Conservation (phyloP, 2,329 filamentous ascomycete genomes). For the Hymenoscyphus fraxineus region DNA sequence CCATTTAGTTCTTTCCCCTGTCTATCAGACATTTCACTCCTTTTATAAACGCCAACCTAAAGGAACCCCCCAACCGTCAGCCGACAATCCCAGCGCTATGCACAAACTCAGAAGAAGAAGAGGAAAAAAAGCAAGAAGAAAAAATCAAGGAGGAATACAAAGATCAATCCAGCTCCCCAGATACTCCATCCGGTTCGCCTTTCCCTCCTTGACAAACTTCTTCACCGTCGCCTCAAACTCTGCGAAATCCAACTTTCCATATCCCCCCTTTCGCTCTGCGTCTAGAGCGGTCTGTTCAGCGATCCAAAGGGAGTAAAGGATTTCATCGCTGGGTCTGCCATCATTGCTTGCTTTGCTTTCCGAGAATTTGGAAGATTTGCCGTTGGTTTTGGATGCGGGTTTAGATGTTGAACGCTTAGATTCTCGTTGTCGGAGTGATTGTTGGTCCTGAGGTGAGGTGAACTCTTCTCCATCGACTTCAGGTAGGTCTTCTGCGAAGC, state of each 20-base stretch:
- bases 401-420: background rate
- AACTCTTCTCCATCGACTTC: slow-evolving; percentile 3
- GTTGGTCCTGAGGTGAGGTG: background rate
- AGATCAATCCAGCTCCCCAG: slow-evolving; percentile 89
- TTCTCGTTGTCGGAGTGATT: slow-evolving; percentile 4
- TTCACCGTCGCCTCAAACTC: slow-evolving; percentile 79
- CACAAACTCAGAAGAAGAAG: background rate
- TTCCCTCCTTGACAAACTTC: slow-evolving; percentile 45
- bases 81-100: background rate
- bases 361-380: background rate
- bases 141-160: slow-evolving; percentile 50
- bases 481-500: slow-evolving; percentile 13
- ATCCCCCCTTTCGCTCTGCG: slow-evolving; percentile 69
- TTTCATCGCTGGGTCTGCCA: slow-evolving; percentile 6
- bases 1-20: background rate
- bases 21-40: background rate
- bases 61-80: background rate
- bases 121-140: background rate
- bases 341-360: slow-evolving; percentile 5
- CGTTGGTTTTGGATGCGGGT: background rate
- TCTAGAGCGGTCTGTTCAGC: slow-evolving; percentile 42
- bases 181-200: slow-evolving; percentile 67
- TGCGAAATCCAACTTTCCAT: slow-evolving; percentile 69
- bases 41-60: background rate
- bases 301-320: slow-evolving; percentile 26